Evolutionary conservation across 208 protist genomes (phyloP).

Genomic region (Wallacemonas collosoma): DNA sequence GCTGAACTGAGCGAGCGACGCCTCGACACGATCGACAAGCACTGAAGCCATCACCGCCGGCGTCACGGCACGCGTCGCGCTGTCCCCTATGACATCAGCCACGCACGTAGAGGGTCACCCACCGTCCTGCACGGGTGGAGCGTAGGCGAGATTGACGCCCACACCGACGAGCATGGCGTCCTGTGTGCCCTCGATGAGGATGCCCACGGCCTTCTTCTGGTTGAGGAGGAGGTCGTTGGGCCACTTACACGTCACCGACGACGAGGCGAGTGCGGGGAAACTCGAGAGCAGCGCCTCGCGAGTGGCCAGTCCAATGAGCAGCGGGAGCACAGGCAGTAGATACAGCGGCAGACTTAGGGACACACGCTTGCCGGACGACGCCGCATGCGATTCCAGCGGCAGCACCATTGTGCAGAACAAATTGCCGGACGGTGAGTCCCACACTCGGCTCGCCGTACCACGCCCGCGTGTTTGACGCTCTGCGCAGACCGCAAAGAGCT

Average conservation of each 20-base stretch:
- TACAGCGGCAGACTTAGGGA: conserved; percentile 8
- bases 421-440: conserved; percentile 74
- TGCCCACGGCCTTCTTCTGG: conserved; percentile 68
- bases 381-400: conserved; percentile 20
- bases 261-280: conserved; percentile 23
- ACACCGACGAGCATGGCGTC: conserved; percentile 62
- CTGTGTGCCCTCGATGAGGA: conserved; percentile 44
- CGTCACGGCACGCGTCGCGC: neutral
- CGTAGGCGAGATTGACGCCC: conserved; percentile 60
- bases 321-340: conserved; percentile 57
- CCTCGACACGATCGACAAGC: conserved; percentile 50
- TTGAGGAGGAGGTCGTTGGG: conserved; percentile 77
- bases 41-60: conserved; percentile 34
- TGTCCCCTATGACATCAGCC: conserved; percentile 24
- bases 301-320: conserved; percentile 55
- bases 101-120: conserved; percentile 47
- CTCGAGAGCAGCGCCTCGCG: conserved; percentile 41
- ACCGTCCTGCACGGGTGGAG: conserved; percentile 48
- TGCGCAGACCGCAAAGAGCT: conserved; percentile 54
- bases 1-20: neutral
- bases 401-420: conserved; percentile 76
- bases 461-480: conserved; percentile 51
- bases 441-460: conserved; percentile 58
- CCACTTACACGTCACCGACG: conserved; percentile 62
- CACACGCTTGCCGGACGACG: conserved; percentile 11